Evolutionary conservation across 805 yeast species (phyloP).

Genomic region (Barnettozyma siamensis): DNA sequence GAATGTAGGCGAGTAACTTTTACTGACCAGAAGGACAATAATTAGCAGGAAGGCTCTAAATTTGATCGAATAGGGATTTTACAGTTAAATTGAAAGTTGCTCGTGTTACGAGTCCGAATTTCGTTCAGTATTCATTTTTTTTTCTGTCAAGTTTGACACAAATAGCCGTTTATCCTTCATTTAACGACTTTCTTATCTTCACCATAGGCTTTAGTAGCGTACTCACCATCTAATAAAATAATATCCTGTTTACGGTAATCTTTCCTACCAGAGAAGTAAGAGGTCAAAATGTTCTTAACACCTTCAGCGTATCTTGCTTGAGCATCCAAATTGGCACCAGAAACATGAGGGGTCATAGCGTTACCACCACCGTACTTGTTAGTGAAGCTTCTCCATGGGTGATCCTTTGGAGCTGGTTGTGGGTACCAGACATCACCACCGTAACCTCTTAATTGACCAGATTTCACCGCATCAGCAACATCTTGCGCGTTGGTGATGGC

Average conservation of each 20-base stretch:
- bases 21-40: no score
- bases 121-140: background rate
- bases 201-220: slow-evolving; percentile 73
- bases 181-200: slow-evolving; percentile 29
- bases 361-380: slow-evolving; percentile 70
- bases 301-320: slow-evolving; percentile 71
- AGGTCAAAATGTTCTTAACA: slow-evolving; percentile 55
- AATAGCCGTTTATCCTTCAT: background rate
- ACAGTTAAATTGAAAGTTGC: no score
- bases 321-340: slow-evolving; percentile 78
- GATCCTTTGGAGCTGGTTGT: slow-evolving; percentile 76
- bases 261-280: slow-evolving; percentile 53
- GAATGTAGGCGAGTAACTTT: no score
- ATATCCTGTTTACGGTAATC: slow-evolving; percentile 76
- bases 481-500: slow-evolving; percentile 71
- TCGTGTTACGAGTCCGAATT: no score
- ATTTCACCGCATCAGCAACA: slow-evolving; percentile 64
- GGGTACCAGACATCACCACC: slow-evolving; percentile 86
- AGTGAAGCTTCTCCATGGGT: slow-evolving; percentile 70
- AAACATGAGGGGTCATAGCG: slow-evolving; percentile 80
- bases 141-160: slow-evolving; percentile 1
- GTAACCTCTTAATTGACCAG: slow-evolving; percentile 70
- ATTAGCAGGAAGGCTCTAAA: no score
- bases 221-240: slow-evolving; percentile 65
- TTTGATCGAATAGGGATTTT: no score